These are phyloP conservation scores for Taphrina betulina DNA, from an alignment of 1,139 yeast species.

Conservation along the genomic window DNA sequence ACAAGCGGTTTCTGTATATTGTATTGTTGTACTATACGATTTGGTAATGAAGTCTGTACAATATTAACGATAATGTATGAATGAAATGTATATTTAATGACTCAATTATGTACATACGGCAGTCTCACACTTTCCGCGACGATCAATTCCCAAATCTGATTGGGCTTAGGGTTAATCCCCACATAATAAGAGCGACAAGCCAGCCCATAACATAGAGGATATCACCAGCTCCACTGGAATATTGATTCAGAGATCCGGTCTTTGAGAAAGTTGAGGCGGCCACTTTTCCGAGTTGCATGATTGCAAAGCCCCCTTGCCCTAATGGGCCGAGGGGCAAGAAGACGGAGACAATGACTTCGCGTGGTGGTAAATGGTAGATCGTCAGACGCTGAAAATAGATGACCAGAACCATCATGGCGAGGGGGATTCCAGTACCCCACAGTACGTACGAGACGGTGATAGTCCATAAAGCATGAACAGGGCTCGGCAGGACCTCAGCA, in stretches of 20 bases:
- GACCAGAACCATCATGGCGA: background rate
- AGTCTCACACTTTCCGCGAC: too few species aligned
- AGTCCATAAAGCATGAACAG: background rate
- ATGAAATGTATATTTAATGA: too few species aligned
- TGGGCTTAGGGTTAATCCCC: background rate
- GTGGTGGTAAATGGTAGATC: background rate
- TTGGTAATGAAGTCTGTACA: too few species aligned
- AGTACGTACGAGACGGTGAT: background rate
- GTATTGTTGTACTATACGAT: too few species aligned
- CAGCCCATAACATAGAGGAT: background rate
- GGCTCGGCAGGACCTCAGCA: background rate
- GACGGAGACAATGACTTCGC: background rate
- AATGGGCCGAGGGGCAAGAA: background rate
- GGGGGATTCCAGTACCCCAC: background rate
- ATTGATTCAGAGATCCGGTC: too few species aligned
- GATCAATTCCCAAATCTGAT: background rate
- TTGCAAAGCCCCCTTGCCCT: background rate
- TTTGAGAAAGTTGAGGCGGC: background rate
- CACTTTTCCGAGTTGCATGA: background rate
- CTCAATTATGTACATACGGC: too few species aligned
- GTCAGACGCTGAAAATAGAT: background rate
- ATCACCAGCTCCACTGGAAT: background rate
- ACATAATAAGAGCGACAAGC: background rate
- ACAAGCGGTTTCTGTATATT: too few species aligned
- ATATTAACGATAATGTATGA: too few species aligned